Evolutionary conservation across 192 early-diverging fungal genomes (phyloP).

Genomic region (Umbelopsis vinacea): DNA sequence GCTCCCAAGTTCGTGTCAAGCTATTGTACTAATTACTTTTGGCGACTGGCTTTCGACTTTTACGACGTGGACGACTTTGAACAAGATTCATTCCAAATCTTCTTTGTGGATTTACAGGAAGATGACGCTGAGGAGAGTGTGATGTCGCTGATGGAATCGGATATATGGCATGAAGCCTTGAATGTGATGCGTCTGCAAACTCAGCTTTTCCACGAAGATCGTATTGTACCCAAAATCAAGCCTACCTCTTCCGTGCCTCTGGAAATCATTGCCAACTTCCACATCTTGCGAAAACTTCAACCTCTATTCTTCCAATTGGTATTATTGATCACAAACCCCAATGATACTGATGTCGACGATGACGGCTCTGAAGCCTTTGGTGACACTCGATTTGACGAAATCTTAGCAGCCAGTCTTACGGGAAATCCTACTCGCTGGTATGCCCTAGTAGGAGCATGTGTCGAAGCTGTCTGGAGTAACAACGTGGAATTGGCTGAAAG

Average conservation of each 20-base stretch:
- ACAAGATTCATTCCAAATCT: slow-evolving; percentile 22
- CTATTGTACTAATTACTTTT: slow-evolving; percentile 32
- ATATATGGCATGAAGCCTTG: slow-evolving; percentile 38
- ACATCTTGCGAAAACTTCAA: slow-evolving; percentile 36
- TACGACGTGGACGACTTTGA: slow-evolving; percentile 36
- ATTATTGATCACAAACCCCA: slow-evolving; percentile 22
- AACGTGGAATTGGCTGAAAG: slow-evolving; percentile 25
- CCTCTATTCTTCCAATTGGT: slow-evolving; percentile 28
- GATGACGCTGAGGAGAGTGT: slow-evolving; percentile 39
- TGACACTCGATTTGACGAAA: slow-evolving; percentile 30
- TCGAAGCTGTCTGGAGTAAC: slow-evolving; percentile 40
- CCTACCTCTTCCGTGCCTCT: slow-evolving; percentile 26
- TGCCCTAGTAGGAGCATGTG: slow-evolving; percentile 34
- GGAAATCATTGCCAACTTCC: slow-evolving; percentile 37
- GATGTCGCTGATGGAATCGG: slow-evolving; percentile 26
- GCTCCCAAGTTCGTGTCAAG: slow-evolving; percentile 24
- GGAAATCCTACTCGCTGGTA: slow-evolving; percentile 33
- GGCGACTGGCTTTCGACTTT: slow-evolving; percentile 32
- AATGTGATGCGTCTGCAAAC: slow-evolving; percentile 36
- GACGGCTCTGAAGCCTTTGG: slow-evolving; percentile 23
- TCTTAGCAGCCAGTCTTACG: slow-evolving; percentile 18
- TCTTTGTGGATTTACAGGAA: slow-evolving; percentile 34
- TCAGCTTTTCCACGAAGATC: slow-evolving; percentile 11
- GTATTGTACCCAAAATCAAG: background rate
- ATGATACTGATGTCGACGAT: background rate